Conservation (phyloP, 371 early-diverging fungal species). For the Globomyces sp. region DNA sequence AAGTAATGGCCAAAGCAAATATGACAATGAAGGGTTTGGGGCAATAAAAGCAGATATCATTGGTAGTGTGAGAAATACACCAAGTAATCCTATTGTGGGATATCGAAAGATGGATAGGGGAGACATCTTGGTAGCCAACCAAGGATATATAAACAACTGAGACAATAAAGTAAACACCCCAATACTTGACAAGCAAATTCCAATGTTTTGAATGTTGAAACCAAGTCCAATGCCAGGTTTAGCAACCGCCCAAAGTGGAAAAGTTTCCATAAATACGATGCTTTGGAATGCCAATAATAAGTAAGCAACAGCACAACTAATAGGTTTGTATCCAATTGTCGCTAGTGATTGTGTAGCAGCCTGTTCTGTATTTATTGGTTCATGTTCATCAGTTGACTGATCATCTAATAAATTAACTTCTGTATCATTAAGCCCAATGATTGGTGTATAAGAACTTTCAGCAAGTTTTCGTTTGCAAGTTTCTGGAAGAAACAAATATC, state of each 20-base stretch:
- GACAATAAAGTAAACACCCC: background rate
- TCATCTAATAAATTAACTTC: no score
- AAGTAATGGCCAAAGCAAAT: constrained; percentile 3
- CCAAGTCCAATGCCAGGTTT: constrained; percentile 4
- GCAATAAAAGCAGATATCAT: background rate
- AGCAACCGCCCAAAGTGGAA: constrained; percentile 9
- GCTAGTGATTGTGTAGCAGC: background rate
- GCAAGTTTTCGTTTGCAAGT: constrained; percentile 36
- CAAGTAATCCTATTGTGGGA: background rate
- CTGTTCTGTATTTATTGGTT: background rate
- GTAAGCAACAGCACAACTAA: constrained; percentile 8
- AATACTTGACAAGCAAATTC: background rate
- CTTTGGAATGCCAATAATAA: background rate
- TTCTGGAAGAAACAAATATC: constrained; percentile 72
- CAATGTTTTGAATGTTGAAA: constrained; percentile 2
- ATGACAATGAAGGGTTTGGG: background rate
- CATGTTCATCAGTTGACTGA: background rate
- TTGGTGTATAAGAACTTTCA: background rate
- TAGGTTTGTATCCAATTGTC: background rate
- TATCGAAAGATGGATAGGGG: constrained; percentile 1
- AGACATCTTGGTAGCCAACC: background rate
- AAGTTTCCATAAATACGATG: constrained; percentile 8
- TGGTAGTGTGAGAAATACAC: background rate
- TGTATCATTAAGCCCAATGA: background rate
- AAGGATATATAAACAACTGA: constrained; percentile 7